Conservation (phyloP, 2,329 filamentous ascomycete genomes). For the Colletotrichum liaoningense region DNA sequence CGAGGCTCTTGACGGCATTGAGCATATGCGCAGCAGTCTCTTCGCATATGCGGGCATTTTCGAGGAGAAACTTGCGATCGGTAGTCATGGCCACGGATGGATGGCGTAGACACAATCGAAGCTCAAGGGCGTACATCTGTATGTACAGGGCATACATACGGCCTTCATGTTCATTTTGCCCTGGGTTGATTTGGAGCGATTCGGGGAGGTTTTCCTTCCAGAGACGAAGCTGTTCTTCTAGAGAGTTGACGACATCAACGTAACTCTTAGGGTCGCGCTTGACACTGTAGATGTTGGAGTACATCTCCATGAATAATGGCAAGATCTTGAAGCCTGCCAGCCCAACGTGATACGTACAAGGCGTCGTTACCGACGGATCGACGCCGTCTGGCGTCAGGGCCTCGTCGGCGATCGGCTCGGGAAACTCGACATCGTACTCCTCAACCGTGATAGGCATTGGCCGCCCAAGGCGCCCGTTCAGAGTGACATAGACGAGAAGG, state of each 20-base stretch:
- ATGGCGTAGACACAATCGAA: conserved; percentile 70
- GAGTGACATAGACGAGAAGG: conserved; percentile 72
- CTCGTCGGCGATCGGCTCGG: conserved; percentile 77
- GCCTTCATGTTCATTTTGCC: conserved; percentile 48
- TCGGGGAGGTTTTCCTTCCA: conserved; percentile 75
- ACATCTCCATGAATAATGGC: conserved; percentile 78
- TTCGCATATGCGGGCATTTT: conserved; percentile 75
- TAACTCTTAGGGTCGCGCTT: conserved; percentile 73
- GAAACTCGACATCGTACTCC: conserved; percentile 84
- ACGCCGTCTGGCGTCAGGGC: conserved; percentile 73
- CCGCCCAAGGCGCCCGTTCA: conserved; percentile 80
- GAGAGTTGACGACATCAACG: conserved; percentile 67
- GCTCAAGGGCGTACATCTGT: conserved; percentile 66
- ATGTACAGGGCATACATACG: conserved; percentile 66
- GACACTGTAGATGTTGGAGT: conserved; percentile 80
- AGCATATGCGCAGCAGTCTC: conserved; percentile 74
- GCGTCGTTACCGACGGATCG: conserved; percentile 63
- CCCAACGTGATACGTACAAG: conserved; percentile 76
- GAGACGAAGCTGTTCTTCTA: conserved; percentile 73
- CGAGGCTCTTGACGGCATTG: conserved; percentile 67
- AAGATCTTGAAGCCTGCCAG: conserved; percentile 74
- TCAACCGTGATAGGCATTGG: conserved; percentile 80
- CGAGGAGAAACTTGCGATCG: conserved; percentile 66
- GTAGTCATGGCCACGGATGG: conserved; percentile 68
- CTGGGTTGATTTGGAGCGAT: conserved; percentile 62